Evolutionary conservation across 106 monocot genomes (phyloP), one percentile per base, ranked within the genome.

Genomic region (Apostasia ramifera): DNA sequence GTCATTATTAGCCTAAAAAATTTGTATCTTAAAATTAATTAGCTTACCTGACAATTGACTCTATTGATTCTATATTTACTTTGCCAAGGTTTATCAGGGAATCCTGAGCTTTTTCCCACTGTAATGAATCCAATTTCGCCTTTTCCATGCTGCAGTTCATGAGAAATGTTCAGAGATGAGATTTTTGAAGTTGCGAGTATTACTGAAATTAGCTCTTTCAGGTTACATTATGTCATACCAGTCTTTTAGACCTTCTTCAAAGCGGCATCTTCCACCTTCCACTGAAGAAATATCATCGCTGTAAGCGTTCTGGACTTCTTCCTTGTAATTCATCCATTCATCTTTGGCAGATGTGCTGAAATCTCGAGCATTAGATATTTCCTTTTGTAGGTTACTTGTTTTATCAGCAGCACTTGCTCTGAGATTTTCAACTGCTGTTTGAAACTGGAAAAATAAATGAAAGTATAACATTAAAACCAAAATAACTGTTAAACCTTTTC

Each of bases 21-120:
- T 11, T 1, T 15, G 2, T 37, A 68, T 8, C 6, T 45, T 51
- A 9, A 38, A 47, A 43, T 10, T 26, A 26, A 26, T 57, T 44
- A 44, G 3, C 62, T 53, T 74, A 85, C 85, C 85, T 69, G 53
- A 81, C 73, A 57, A 88, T 81, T 40, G 92, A 86, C 54, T 83
- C 83, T 8, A 84, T 81, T 13, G 85, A 81, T 54, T 71, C 74
- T 10, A 81, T 56, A 77, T 88, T 83, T 65, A 44, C 74, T 59
- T 75, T 82, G 10, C 63, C 85, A 38, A 88, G 80, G 66, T 66
- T 77, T n/a, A 81, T 69, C 68, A 88, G 65, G 37, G 83, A 88
- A 47, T 83, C 79, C 49, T 92, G 74, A 66, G 92, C 88, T 55
- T 83, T 68, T 78, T 40, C 72, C 92, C 92, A 92, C 59, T 88